phyloP scores from a whole-genome alignment of 805 yeast genomes.

The Schwanniomyces vanrijiae region DNA sequence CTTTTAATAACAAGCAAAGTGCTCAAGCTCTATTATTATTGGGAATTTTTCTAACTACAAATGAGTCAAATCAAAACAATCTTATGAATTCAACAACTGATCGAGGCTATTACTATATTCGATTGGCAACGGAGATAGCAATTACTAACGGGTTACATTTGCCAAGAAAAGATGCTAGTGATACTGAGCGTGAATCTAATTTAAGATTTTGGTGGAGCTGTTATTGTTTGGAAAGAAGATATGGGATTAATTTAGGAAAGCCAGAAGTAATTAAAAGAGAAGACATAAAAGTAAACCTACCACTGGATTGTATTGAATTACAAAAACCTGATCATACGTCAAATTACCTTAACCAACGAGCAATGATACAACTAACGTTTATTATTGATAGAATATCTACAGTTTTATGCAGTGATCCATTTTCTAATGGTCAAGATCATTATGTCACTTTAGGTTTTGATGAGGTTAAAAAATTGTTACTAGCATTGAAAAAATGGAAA shows the following conservation, averaged over 20 bases:
- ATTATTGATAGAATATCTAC: slow-evolving; percentile 11
- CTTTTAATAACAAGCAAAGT: too few species aligned
- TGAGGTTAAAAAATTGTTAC: slow-evolving; percentile 1
- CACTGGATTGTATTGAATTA: slow-evolving; percentile 7
- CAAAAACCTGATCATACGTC: slow-evolving; percentile 7
- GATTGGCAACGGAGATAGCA: slow-evolving; percentile 12
- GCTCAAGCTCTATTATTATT: slow-evolving; percentile 1
- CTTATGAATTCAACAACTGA: slow-evolving; percentile 10
- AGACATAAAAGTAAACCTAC: slow-evolving; percentile 11
- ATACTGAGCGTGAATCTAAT: slow-evolving; percentile 6
- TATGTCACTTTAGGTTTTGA: slow-evolving; percentile 7
- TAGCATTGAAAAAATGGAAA: neutral
- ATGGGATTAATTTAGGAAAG: slow-evolving; percentile 12
- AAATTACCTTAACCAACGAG: slow-evolving; percentile 8
- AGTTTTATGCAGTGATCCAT: slow-evolving; percentile 4
- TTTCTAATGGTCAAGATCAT: too few species aligned
- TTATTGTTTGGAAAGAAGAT: slow-evolving; percentile 12
- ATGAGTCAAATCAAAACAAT: slow-evolving; percentile 10
- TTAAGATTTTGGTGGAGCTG: slow-evolving; percentile 14
- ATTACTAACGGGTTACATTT: slow-evolving; percentile 10
- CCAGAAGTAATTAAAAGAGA: slow-evolving; percentile 9
- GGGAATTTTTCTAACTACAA: slow-evolving; percentile 15
- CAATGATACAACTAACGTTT: slow-evolving; percentile 8
- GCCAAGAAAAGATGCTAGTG: slow-evolving; percentile 4
- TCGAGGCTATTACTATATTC: slow-evolving; percentile 12